These are phyloP conservation scores for Cyclotella cryptica DNA, from an alignment of 108 stramenopile genomes.

Conservation along the genomic window DNA sequence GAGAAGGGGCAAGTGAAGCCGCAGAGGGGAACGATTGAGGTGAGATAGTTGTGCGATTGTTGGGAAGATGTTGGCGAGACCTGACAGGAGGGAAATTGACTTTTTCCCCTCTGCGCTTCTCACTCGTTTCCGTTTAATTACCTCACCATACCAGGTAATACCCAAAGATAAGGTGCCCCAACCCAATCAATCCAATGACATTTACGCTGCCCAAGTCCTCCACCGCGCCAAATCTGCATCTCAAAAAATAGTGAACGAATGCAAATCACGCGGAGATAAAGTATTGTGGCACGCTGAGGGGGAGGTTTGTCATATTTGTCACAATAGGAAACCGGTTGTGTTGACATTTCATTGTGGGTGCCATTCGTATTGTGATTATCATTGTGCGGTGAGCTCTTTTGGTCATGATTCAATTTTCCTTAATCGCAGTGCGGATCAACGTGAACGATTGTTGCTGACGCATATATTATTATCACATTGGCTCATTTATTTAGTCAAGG, in stretches of 20 bases:
- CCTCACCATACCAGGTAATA: constrained; percentile 15
- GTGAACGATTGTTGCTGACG: background rate
- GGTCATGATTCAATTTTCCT: too few relatives aligned
- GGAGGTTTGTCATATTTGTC: constrained; percentile 75
- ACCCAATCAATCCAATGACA: constrained; percentile 20
- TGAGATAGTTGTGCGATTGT: background rate
- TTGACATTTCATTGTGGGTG: constrained; percentile 61
- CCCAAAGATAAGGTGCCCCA: constrained; percentile 29
- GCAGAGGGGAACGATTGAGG: constrained; percentile 9
- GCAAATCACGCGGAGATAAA: constrained; percentile 14
- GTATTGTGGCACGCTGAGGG: constrained; percentile 25
- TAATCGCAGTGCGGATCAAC: too few relatives aligned
- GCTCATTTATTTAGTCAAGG: constrained; percentile 8
- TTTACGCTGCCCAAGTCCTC: constrained; percentile 38
- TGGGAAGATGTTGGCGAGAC: background rate
- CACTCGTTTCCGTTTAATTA: background rate
- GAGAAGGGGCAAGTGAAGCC: constrained; percentile 16
- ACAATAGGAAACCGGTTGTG: constrained; percentile 43
- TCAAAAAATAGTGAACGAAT: constrained; percentile 6
- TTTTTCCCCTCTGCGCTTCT: background rate
- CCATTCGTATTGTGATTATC: constrained; percentile 67
- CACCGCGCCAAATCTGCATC: constrained; percentile 39
- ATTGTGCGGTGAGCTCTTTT: constrained; percentile 55
- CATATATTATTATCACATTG: background rate
- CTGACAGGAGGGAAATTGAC: background rate